These are phyloP conservation scores for Trypanosoma rangeli DNA, from an alignment of 208 protist species.

Conservation along the genomic window DNA sequence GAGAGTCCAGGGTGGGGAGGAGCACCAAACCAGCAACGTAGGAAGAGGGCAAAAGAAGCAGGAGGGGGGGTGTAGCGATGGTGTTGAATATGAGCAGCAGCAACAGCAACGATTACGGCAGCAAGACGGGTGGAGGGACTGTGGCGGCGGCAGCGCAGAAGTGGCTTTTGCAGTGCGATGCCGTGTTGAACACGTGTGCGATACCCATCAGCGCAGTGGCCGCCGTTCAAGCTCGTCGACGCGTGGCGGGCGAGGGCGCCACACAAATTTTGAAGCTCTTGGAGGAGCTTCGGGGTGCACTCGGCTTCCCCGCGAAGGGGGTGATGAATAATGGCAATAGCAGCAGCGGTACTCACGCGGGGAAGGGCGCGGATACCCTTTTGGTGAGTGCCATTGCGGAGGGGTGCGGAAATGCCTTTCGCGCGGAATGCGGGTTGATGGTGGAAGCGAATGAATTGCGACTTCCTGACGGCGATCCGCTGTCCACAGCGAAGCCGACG, in stretches of 20 bases:
- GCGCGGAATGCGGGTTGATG: conserved; percentile 25
- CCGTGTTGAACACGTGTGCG: conserved; percentile 26
- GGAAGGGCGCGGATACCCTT: background rate
- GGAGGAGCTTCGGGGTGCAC: conserved; percentile 8
- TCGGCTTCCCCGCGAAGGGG: background rate
- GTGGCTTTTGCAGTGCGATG: conserved; percentile 26
- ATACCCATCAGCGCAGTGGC: background rate
- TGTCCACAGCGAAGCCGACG: background rate
- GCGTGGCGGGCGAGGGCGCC: conserved; percentile 2
- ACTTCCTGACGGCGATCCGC: background rate
- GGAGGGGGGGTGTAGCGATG: background rate
- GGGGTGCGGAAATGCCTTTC: conserved; percentile 9
- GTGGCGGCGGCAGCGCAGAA: conserved; percentile 14
- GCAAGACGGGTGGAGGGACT: background rate
- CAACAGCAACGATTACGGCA: background rate
- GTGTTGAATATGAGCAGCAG: background rate
- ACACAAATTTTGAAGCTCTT: conserved; percentile 25
- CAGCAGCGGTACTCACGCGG: background rate
- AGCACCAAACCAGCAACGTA: background rate
- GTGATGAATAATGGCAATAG: background rate
- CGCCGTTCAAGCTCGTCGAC: conserved; percentile 1
- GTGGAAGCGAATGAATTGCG: conserved; percentile 3
- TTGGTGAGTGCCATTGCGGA: conserved; percentile 9
- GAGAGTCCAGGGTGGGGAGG: background rate
- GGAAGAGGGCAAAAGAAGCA: background rate